These are phyloP conservation scores for Sporodiniella umbellata DNA, from an alignment of 371 early-diverging fungal genomes.

Conservation along the genomic window DNA sequence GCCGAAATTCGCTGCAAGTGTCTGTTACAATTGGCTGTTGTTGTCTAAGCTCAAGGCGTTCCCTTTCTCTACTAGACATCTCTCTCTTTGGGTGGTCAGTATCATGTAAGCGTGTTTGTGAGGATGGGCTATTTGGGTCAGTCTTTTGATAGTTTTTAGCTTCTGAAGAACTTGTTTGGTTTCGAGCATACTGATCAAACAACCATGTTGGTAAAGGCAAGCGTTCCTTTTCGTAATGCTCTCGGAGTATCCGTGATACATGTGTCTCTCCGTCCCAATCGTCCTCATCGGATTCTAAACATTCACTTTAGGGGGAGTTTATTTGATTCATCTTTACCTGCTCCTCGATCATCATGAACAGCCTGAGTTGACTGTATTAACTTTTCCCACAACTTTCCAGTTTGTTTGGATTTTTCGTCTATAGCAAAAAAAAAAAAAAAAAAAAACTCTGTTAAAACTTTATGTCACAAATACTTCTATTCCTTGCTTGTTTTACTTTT, in stretches of 20 bases:
- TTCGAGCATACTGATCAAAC: slow-evolving; percentile 13
- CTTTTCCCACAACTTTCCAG: slow-evolving; percentile 53
- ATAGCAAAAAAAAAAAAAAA: neutral
- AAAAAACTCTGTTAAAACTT: neutral
- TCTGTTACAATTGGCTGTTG: slow-evolving; percentile 7
- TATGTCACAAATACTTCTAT: neutral
- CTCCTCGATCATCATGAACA: slow-evolving; percentile 34
- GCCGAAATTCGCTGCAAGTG: neutral
- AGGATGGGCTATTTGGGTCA: slow-evolving; percentile 16
- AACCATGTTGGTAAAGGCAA: slow-evolving; percentile 29
- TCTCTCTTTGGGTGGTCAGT: slow-evolving; percentile 14
- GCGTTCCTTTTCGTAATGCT: slow-evolving; percentile 47
- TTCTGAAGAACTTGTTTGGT: neutral
- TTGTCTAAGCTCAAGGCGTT: slow-evolving; percentile 34
- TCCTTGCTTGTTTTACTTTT: slow-evolving; percentile 18
- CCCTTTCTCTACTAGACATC: slow-evolving; percentile 31
- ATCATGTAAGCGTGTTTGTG: slow-evolving; percentile 35
- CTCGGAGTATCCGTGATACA: slow-evolving; percentile 48
- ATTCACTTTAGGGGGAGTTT: neutral
- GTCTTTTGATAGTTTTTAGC: neutral
- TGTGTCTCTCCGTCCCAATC: slow-evolving; percentile 60
- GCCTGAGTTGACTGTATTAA: slow-evolving; percentile 55
- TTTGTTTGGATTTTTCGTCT: slow-evolving; percentile 35
- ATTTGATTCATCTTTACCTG: slow-evolving; percentile 12
- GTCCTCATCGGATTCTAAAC: slow-evolving; percentile 56